These are phyloP conservation scores for Colletotrichum cuscutae DNA, from an alignment of 2,329 filamentous ascomycete genomes.

Conservation along the genomic window DNA sequence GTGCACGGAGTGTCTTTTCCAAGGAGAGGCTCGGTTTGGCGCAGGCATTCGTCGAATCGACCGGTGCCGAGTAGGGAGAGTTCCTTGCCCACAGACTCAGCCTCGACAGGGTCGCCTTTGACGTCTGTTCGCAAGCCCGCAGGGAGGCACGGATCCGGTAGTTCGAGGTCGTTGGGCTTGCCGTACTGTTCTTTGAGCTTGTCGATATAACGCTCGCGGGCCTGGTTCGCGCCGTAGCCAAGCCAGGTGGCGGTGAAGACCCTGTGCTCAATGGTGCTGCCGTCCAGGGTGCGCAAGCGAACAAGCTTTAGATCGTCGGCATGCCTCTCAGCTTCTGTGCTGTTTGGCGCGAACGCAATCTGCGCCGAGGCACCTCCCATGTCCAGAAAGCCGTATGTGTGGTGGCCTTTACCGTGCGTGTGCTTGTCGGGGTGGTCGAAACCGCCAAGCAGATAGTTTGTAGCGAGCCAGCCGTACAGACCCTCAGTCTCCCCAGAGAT, in stretches of 20 bases:
- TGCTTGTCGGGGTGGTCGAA: slow-evolving; percentile 83
- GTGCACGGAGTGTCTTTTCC: slow-evolving; percentile 89
- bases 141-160: slow-evolving; percentile 93
- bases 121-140: slow-evolving; percentile 77
- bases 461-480: slow-evolving; percentile 96
- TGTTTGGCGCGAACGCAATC: slow-evolving; percentile 96
- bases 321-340: slow-evolving; percentile 89
- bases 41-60: slow-evolving; percentile 85
- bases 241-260: slow-evolving; percentile 98
- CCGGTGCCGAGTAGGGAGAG: slow-evolving; percentile 82
- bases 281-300: slow-evolving; percentile 85
- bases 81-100: slow-evolving; percentile 47
- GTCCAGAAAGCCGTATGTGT: slow-evolving; percentile 96
- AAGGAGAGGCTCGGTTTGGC: slow-evolving; percentile 83
- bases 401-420: slow-evolving; percentile 85
- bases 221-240: slow-evolving; percentile 96
- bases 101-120: slow-evolving; percentile 69
- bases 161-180: slow-evolving; percentile 68
- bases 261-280: slow-evolving; percentile 80
- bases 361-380: slow-evolving; percentile 99
- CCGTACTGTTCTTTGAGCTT: slow-evolving; percentile 74
- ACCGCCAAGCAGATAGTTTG: slow-evolving; percentile 92
- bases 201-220: slow-evolving; percentile 85
- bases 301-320: slow-evolving; percentile 88
- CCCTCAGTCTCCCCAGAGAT: slow-evolving; percentile 97